phyloP scores from a whole-genome alignment of 78 protist genomes.

The Mastigamoeba balamuthi region DNA sequence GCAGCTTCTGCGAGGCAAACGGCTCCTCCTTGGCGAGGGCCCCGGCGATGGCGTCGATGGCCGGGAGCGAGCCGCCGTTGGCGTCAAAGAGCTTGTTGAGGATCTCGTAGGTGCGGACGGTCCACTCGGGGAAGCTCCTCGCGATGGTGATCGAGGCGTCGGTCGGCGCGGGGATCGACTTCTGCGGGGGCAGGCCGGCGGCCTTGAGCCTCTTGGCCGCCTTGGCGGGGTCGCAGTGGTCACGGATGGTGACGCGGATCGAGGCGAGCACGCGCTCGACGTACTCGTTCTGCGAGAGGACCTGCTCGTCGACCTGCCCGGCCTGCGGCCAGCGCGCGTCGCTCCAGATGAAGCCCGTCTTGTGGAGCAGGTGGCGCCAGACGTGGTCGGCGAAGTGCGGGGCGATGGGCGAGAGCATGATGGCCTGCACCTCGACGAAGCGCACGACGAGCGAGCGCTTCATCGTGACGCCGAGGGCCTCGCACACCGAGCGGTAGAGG shows the following conservation, averaged over 20 bases:
- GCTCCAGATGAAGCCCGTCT: constrained; percentile 28
- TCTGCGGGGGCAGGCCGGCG: background rate
- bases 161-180: background rate
- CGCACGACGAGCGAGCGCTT: constrained; percentile 49
- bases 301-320: constrained; percentile 11
- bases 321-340: constrained; percentile 37
- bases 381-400: constrained; percentile 93
- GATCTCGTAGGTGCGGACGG: background rate
- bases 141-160: background rate
- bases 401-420: constrained; percentile 85
- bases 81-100: no score
- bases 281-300: constrained; percentile 26
- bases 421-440: constrained; percentile 65
- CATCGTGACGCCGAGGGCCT: background rate
- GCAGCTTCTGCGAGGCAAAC: no score
- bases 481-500: constrained; percentile 47
- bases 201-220: constrained; percentile 10
- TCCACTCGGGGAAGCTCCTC: background rate
- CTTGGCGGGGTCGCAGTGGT: constrained; percentile 13
- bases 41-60: no score
- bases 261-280: constrained; percentile 2
- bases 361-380: constrained; percentile 70
- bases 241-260: constrained; percentile 5
- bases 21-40: no score
- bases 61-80: no score